Base-by-base conservation (phyloP, 306 rosid genomes). In the Lathyrus tuberosus region DNA sequence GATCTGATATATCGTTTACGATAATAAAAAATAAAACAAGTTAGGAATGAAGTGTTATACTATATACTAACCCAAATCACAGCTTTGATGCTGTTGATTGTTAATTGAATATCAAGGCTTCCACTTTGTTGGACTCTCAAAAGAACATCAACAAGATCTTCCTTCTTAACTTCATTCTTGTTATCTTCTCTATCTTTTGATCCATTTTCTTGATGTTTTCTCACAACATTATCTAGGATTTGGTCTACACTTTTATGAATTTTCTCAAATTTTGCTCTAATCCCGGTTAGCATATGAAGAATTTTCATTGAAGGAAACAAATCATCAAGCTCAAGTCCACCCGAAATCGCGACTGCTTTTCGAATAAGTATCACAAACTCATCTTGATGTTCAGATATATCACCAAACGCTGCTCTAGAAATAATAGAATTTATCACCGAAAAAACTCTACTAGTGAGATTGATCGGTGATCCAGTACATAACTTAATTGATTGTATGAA, bases 91-190 rank as follows among this genome's bases (percentile, higher is more conserved):
- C 37, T 24, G 0, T n/a, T 48, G 12, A 22, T 48, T 10, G 71
- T 69, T 8, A 69, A 20, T 53, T 38, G 6, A 7, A 69, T 9
- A 2, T 69, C 53, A 11, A 69, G 74, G 24, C 5, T 54, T 35
- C 38, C 41, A 69, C 40, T 54, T 53, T 69, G 41, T 69, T 69
- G 64, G 7, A 69, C 24, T 59, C 65, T n/a, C 43, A 59, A 59
- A 7, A 59, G 42, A 31, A 59, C 65, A 59, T 59, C 65, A 11
- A 59, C 65, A n/a, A 59, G 65, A 59, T 59, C 65, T 59, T 59
- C 65, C 6, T n/a, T 15, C 65, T 59, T 42, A 14, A 3, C 5
- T 30, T 59, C 65, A 31, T 4, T 30, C 1, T 59, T 33, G 10
- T 13, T 26, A 4, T 9, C 8, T 7, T 59, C 43, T 4, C 12